Evolutionary conservation across 2,329 filamentous ascomycete genomes (phyloP).

Genomic region (Fusarium euwallaceae): DNA sequence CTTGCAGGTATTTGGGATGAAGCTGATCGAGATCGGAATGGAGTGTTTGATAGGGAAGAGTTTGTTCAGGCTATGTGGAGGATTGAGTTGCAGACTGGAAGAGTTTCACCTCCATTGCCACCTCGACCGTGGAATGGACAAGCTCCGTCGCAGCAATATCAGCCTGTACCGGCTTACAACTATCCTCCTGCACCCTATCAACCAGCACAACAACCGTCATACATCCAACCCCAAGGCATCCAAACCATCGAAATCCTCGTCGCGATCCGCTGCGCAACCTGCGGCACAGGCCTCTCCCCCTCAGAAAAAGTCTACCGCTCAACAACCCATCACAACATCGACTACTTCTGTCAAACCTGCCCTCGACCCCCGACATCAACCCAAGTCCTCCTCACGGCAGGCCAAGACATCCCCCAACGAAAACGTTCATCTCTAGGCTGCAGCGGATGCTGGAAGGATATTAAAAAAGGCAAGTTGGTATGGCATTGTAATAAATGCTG

Average conservation of each 20-base stretch:
- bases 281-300: conserved; percentile 10
- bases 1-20: conserved; percentile 42
- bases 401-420: conserved; percentile 3
- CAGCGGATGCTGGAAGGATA: conserved; percentile 22
- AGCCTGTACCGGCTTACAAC: not conserved
- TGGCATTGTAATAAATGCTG: conserved; percentile 40
- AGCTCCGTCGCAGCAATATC: not conserved
- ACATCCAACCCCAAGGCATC: not conserved
- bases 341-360: conserved; percentile 6
- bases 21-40: conserved; percentile 39
- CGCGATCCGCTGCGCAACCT: conserved; percentile 5
- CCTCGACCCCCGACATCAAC: not conserved
- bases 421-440: conserved; percentile 16
- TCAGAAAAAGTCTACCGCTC: conserved; percentile 10
- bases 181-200: not conserved
- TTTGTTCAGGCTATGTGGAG: conserved; percentile 43
- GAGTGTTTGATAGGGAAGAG: conserved; percentile 38
- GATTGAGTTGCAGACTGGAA: conserved; percentile 28
- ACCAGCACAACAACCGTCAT: not conserved
- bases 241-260: conserved; percentile 15
- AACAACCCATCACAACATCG: not conserved
- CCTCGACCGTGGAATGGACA: conserved; percentile 1
- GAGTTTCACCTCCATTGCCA: not conserved
- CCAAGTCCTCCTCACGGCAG: not conserved
- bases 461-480: conserved; percentile 25